Conservation (phyloP, 768 basidiomycete species). For the Suillus spraguei region DNA sequence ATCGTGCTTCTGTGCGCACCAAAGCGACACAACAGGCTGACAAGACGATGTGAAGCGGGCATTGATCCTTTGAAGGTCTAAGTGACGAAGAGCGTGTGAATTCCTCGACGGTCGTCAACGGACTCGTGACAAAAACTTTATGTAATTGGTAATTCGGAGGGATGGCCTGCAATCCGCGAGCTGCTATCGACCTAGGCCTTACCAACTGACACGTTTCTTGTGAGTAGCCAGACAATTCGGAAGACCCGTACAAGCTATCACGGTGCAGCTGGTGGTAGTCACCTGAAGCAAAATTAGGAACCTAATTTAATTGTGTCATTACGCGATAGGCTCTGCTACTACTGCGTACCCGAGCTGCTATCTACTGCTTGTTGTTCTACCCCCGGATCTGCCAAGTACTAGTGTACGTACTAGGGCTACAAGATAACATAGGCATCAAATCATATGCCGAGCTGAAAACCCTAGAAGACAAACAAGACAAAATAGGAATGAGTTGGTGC, state of each 20-base stretch:
- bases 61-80: not conserved
- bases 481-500: slow-evolving; percentile 24
- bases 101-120: not conserved
- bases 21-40: not conserved
- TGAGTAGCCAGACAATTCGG: not conserved
- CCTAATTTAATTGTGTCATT: slow-evolving; percentile 4
- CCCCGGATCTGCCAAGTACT: not conserved
- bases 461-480: slow-evolving; percentile 35
- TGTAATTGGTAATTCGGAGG: not conserved
- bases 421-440: not conserved
- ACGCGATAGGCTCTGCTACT: not conserved
- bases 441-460: not conserved
- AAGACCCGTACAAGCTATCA: not conserved
- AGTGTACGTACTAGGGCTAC: slow-evolving; percentile 2
- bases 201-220: not conserved
- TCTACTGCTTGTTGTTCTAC: not conserved
- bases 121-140: no score
- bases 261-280: not conserved
- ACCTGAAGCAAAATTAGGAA: not conserved
- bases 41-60: not conserved
- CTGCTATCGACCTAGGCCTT: not conserved
- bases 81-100: not conserved
- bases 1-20: not conserved
- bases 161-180: not conserved
- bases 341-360: not conserved